Evolutionary conservation across 371 early-diverging fungal genomes (phyloP).

Genomic region (Fennellomyces sp.): DNA sequence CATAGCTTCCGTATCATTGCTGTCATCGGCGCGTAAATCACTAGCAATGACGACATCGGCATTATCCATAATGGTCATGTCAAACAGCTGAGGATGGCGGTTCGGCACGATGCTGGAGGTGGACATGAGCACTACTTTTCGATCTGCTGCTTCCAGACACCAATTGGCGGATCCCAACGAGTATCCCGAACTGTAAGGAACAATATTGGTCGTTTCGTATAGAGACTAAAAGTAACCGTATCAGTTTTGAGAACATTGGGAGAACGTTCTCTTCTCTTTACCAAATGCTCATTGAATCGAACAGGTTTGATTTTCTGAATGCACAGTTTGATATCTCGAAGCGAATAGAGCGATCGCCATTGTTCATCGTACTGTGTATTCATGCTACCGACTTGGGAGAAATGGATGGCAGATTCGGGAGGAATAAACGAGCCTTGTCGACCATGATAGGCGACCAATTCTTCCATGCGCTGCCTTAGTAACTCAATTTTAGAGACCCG

Average conservation of each 20-base stretch:
- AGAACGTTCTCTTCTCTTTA: slow-evolving; percentile 8
- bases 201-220: slow-evolving; percentile 45
- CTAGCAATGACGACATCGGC: slow-evolving; percentile 61
- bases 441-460: slow-evolving; percentile 60
- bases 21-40: slow-evolving; percentile 31
- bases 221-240: slow-evolving; percentile 20
- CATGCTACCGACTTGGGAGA: not conserved
- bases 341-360: slow-evolving; percentile 5
- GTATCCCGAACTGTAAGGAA: slow-evolving; percentile 69
- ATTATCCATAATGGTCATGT: slow-evolving; percentile 54
- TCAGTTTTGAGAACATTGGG: not conserved
- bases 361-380: not conserved
- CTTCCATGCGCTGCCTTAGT: slow-evolving; percentile 68
- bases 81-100: slow-evolving; percentile 75
- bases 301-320: slow-evolving; percentile 5
- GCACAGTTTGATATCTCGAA: not conserved
- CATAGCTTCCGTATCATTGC: slow-evolving; percentile 15
- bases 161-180: slow-evolving; percentile 77
- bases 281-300: slow-evolving; percentile 1
- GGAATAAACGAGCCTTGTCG: slow-evolving; percentile 21
- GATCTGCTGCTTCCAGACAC: slow-evolving; percentile 65
- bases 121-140: slow-evolving; percentile 68
- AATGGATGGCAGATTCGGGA: slow-evolving; percentile 18
- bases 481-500: not conserved
- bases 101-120: slow-evolving; percentile 62